Percentiles rank a stretch among this genome's conserved stretches.
Conservation (phyloP, 2,329 filamentous ascomycete species). For the Phialocephala subalpina region DNA sequence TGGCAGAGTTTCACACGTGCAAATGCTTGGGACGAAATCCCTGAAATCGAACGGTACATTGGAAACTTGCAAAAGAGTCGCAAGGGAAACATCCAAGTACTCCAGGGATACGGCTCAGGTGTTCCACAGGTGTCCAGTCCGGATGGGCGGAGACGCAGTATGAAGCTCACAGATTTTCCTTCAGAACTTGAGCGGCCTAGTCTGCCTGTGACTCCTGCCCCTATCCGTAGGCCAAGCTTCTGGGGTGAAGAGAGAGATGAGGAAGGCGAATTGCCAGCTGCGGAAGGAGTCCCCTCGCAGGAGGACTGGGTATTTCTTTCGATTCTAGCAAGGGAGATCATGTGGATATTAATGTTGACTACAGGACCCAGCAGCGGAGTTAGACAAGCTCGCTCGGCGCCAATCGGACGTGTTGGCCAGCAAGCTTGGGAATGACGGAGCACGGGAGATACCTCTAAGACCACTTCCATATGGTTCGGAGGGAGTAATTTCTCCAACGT, state of each 20-base stretch:
- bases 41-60: slow-evolving; percentile 88
- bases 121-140: slow-evolving; percentile 41
- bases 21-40: slow-evolving; percentile 94
- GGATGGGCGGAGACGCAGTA: slow-evolving; percentile 52
- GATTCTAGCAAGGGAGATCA: slow-evolving; percentile 50
- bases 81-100: slow-evolving; percentile 49
- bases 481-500: slow-evolving; percentile 52
- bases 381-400: slow-evolving; percentile 73
- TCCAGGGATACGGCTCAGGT: slow-evolving; percentile 44
- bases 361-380: slow-evolving; percentile 74
- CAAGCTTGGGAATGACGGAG: slow-evolving; percentile 53
- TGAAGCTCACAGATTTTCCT: slow-evolving; percentile 88
- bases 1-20: slow-evolving; percentile 78
- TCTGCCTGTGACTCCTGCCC: slow-evolving; percentile 89
- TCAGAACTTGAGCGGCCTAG: slow-evolving; percentile 83
- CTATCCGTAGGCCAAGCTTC: slow-evolving; percentile 72
- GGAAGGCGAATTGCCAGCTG: slow-evolving; percentile 70
- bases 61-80: slow-evolving; percentile 74
- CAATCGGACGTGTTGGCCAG: slow-evolving; percentile 69
- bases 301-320: slow-evolving; percentile 90
- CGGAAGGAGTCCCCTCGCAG: slow-evolving; percentile 86
- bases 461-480: slow-evolving; percentile 63
- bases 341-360: slow-evolving; percentile 49
- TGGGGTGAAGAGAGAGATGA: slow-evolving; percentile 64
- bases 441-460: slow-evolving; percentile 55